Conservation (phyloP, 164 flowering plant species). For the Hamamelis virginiana region DNA sequence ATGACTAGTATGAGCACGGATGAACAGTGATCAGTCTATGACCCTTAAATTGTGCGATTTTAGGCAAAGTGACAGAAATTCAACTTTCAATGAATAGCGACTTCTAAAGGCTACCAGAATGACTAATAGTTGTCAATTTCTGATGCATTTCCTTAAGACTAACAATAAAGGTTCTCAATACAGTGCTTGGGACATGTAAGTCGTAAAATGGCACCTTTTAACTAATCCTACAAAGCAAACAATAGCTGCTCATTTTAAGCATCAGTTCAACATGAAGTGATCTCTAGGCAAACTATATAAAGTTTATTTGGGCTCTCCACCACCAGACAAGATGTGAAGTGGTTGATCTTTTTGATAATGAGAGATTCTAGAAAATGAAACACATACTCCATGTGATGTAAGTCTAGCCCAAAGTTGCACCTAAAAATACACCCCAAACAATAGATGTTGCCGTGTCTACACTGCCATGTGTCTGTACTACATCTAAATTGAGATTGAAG, state of each 20-base stretch:
- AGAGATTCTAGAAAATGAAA: too few relatives aligned
- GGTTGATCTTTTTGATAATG: too few relatives aligned
- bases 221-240: background rate
- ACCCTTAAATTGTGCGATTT: too few relatives aligned
- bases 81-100: background rate
- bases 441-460: background rate
- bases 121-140: background rate
- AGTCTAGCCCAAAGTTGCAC: background rate
- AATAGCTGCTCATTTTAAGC: background rate
- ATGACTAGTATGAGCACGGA: too few relatives aligned
- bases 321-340: too few relatives aligned
- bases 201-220: background rate
- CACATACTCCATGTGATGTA: too few relatives aligned
- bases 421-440: background rate
- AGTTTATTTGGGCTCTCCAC: too few relatives aligned
- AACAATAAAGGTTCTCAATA: background rate
- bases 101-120: background rate
- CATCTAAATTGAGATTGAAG: background rate
- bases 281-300: background rate
- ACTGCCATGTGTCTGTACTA: background rate
- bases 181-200: background rate
- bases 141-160: background rate
- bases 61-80: too few relatives aligned
- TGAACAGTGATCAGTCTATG: too few relatives aligned
- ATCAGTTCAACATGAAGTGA: conserved; percentile 1